Evolutionary conservation across 352 stramenopile species (phyloP).

Genomic region (Globisporangium cystogenes): DNA sequence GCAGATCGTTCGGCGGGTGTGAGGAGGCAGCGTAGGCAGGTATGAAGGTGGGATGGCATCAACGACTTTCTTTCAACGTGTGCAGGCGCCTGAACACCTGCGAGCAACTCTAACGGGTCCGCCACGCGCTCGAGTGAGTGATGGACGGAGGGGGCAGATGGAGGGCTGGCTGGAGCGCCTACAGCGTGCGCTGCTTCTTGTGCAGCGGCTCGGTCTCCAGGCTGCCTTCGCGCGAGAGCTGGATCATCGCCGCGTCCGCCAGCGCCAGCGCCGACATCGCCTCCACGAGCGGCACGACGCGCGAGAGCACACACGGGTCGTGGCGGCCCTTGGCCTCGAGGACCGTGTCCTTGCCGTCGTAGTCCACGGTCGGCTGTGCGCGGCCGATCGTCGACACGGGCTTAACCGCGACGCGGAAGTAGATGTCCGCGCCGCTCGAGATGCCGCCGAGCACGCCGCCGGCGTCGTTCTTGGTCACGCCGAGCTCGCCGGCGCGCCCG

Average conservation of each 20-base stretch:
- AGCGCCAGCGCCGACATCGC: conserved; percentile 97
- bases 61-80: too few relatives aligned
- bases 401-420: conserved; percentile 99
- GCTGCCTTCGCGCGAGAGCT: conserved; percentile 86
- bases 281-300: conserved; percentile 97
- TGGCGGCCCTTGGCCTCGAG: conserved; percentile 97
- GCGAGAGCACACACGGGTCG: conserved; percentile 97
- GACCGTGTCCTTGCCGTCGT: conserved; percentile 94
- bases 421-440: conserved; percentile 97
- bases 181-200: conserved; percentile 63
- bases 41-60: too few relatives aligned
- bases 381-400: conserved; percentile 98
- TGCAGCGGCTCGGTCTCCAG: conserved; percentile 38
- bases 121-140: too few relatives aligned
- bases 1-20: too few relatives aligned
- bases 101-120: too few relatives aligned
- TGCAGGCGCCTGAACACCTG: too few relatives aligned
- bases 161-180: conserved; percentile 3
- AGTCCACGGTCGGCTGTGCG: conserved; percentile 92
- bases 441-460: conserved; percentile 98
- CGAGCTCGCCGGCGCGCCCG: conserved; percentile 46
- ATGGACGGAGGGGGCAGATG: background rate
- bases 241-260: conserved; percentile 95
- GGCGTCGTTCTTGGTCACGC: conserved; percentile 84
- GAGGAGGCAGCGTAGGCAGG: too few relatives aligned